phyloP scores from a whole-genome alignment of 176 grass and related monocot species.

The Bothriochloa decipiens region DNA sequence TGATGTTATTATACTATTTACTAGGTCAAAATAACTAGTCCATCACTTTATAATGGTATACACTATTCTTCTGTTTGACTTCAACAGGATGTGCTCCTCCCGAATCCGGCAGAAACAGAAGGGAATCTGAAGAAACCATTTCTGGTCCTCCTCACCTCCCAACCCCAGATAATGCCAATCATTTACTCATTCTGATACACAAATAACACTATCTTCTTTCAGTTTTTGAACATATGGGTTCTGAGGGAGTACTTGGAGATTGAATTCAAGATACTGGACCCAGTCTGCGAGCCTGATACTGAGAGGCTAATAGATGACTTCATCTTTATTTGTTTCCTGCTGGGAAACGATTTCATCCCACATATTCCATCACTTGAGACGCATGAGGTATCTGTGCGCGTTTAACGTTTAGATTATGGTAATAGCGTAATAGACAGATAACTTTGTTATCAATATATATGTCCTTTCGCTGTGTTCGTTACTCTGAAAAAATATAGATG shows the following conservation, averaged over 20 bases:
- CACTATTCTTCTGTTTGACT: not conserved
- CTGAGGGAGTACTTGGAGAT: conserved; percentile 76
- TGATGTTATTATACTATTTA: too few species aligned
- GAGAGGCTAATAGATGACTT: conserved; percentile 85
- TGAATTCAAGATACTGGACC: conserved; percentile 62
- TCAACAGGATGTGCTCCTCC: not conserved
- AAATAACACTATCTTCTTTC: conserved; percentile 27
- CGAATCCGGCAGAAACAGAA: conserved; percentile 14
- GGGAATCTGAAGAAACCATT: conserved; percentile 19
- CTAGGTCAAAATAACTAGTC: not conserved
- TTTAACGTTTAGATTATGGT: too few species aligned
- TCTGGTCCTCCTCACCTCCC: conserved; percentile 26
- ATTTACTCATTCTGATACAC: not conserved
- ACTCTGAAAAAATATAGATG: not conserved
- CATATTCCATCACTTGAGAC: conserved; percentile 69
- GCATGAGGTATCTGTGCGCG: conserved; percentile 44
- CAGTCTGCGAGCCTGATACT: conserved; percentile 39
- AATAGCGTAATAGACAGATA: too few species aligned
- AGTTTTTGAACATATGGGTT: conserved; percentile 85
- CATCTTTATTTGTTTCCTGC: conserved; percentile 79
- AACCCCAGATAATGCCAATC: not conserved
- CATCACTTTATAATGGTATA: not conserved
- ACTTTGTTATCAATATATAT: too few species aligned
- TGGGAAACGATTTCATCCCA: conserved; percentile 92
- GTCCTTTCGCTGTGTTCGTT: not conserved